These are phyloP conservation scores for Neurospora sp. DNA, from an alignment of 495 filamentous ascomycete species.

Conservation along the genomic window DNA sequence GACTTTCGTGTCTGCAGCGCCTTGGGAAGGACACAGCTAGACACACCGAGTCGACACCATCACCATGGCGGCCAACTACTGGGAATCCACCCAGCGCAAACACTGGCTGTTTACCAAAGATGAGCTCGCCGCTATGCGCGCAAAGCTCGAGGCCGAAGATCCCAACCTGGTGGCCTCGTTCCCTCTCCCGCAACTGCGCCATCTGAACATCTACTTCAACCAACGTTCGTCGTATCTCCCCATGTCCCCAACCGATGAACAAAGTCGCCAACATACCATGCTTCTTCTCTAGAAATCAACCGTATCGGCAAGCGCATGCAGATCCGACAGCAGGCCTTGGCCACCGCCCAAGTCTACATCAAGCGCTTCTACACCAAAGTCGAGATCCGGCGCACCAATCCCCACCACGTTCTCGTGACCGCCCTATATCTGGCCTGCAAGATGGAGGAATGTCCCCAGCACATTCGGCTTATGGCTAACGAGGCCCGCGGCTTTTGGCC, in stretches of 20 bases:
- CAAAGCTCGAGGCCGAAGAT: conserved; percentile 63
- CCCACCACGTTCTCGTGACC: conserved; percentile 82
- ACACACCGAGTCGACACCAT: not conserved
- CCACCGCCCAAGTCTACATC: conserved; percentile 89
- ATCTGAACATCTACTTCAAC: conserved; percentile 87
- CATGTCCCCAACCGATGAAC: not conserved
- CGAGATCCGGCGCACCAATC: conserved; percentile 86
- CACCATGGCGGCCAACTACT: conserved; percentile 89
- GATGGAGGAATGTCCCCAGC: conserved; percentile 96
- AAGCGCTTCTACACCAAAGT: conserved; percentile 89
- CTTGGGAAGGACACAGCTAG: not conserved
- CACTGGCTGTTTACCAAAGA: conserved; percentile 85
- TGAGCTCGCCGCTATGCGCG: conserved; percentile 61
- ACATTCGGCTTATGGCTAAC: conserved; percentile 77
- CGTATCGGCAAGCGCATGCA: conserved; percentile 71
- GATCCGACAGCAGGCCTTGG: conserved; percentile 82
- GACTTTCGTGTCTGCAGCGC: not conserved
- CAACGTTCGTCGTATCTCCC: conserved; percentile 51
- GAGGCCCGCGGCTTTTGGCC: conserved; percentile 87
- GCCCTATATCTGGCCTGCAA: conserved; percentile 95
- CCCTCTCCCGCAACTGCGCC: conserved; percentile 68
- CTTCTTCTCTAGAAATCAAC: conserved; percentile 51
- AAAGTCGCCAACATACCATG: not conserved
- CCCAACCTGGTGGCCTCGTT: conserved; percentile 60
- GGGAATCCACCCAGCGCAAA: conserved; percentile 83